Evolutionary conservation across 108 stramenopile genomes (phyloP), one percentile per base, ranked within the genome.

Genomic region (Fragilaria crotonensis): DNA sequence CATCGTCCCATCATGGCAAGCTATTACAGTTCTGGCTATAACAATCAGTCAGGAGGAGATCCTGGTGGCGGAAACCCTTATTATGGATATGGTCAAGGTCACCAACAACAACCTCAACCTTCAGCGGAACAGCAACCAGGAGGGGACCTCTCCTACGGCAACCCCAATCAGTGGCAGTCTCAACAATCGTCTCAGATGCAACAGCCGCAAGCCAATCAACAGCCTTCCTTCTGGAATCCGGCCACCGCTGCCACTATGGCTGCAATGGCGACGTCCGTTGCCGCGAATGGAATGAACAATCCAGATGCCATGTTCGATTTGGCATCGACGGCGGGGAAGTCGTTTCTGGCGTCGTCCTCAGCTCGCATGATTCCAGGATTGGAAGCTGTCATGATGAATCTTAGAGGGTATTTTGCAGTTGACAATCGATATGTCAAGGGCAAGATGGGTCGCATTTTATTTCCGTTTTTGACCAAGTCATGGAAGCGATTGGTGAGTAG

Each of bases 341-440:
- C 73, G 44, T 85, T 79, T 60, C 50, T 85, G 17, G 68, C 66
- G 48, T 52, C 59, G 32, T 59, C 64, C 0, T 64, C 68, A 54
- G 75, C 81, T 27, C 76, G 74, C 45, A 66, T 83, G 4, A 84
- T 93, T 63, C 92, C 92, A 27, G 92, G 92, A 44, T 59, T 93
- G 53, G 84, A 87, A 49, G 47, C 66, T 33, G 62, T 66, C 53
- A 84, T 93, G 94, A 32, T 72, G 26, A 59, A 61, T 3, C 66
- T 97, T 36, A 67, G 94, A 48, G 69, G 73, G 5, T 97, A 98
- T 61, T 98, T 97, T 75, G 88, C 93, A 20, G 97, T 98, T 17
- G 95, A 96, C 73, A 96, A 97, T 78, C 49, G 56, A 1, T 98
- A 97, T 63, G 97, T 98, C 36, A 69, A 89, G 54, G 58, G 64